Percentiles rank a stretch among this genome's conserved stretches.
These are phyloP conservation scores for Coprinopsis sp. DNA, from an alignment of 768 basidiomycete genomes.

Conservation along the genomic window DNA sequence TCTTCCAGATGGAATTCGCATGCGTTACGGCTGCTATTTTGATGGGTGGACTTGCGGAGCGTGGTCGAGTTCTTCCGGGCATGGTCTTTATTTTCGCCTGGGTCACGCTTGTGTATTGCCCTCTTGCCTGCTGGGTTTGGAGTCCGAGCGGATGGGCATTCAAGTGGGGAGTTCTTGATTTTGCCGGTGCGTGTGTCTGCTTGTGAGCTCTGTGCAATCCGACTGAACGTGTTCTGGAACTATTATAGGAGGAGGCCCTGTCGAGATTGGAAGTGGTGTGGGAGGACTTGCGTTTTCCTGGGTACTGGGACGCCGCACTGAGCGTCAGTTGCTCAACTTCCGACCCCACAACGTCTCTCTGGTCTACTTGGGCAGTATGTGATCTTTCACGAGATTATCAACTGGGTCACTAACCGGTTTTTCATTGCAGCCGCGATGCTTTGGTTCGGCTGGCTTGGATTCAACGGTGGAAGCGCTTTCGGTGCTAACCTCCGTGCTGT, in stretches of 20 bases:
- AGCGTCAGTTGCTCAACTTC: constrained; percentile 71
- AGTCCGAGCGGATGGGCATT: constrained; percentile 78
- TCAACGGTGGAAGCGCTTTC: constrained; percentile 88
- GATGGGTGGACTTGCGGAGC: constrained; percentile 80
- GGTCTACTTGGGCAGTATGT: constrained; percentile 70
- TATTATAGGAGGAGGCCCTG: constrained; percentile 69
- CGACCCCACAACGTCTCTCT: constrained; percentile 85
- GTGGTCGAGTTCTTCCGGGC: constrained; percentile 76
- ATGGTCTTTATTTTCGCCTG: constrained; percentile 81
- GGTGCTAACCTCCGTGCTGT: constrained; percentile 85
- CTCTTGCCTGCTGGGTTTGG: constrained; percentile 86
- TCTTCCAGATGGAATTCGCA: constrained; percentile 86
- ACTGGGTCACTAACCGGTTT: not conserved
- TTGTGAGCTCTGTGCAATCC: constrained; percentile 5
- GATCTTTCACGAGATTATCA: not conserved
- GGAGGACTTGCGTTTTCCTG: constrained; percentile 83
- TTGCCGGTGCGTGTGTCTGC: constrained; percentile 56
- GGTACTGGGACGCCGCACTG: constrained; percentile 78
- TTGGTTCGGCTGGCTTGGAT: constrained; percentile 88
- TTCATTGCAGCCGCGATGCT: constrained; percentile 55
- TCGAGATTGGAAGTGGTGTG: constrained; percentile 83
- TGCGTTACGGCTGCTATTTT: constrained; percentile 76
- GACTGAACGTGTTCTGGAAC: not conserved
- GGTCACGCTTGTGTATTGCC: constrained; percentile 86
- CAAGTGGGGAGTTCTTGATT: constrained; percentile 82